A percentile compares a stretch with the other conserved stretches of the same genome.
phyloP scores from a whole-genome alignment of 371 early-diverging fungal genomes.

The Zopfochytrium polystomum region DNA sequence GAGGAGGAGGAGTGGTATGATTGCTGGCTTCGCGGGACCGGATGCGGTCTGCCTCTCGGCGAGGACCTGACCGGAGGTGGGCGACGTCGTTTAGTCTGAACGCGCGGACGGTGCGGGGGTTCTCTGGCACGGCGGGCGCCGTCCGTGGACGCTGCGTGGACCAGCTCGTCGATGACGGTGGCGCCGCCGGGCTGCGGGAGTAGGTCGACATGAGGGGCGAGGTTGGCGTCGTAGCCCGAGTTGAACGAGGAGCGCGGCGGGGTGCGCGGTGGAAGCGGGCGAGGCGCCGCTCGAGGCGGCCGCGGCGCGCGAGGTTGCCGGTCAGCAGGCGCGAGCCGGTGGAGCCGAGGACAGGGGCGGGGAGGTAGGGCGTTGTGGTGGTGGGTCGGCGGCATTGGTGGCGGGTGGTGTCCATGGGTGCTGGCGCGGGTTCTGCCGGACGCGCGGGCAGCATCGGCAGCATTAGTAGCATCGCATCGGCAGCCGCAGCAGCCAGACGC shows the following conservation, averaged over 20 bases:
- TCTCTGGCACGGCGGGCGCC: constrained; percentile 66
- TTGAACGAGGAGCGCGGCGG: constrained; percentile 71
- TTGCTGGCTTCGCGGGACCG: too few relatives aligned
- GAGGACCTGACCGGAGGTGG: constrained; percentile 44
- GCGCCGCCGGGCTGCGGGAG: constrained; percentile 66
- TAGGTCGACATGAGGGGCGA: constrained; percentile 62
- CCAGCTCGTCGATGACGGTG: constrained; percentile 67
- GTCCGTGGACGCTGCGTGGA: constrained; percentile 82
- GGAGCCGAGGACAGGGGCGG: constrained; percentile 58
- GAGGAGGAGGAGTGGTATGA: too few relatives aligned
- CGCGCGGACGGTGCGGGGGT: constrained; percentile 29
- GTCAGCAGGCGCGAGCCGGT: constrained; percentile 76
- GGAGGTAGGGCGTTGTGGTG: too few relatives aligned
- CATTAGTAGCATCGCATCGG: not conserved
- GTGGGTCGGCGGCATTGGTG: too few relatives aligned
- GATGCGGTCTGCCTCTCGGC: constrained; percentile 15
- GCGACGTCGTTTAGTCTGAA: constrained; percentile 66
- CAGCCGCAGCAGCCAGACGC: constrained; percentile 45
- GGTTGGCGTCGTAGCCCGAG: constrained; percentile 83
- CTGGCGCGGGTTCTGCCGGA: not conserved
- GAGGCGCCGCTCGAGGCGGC: constrained; percentile 59
- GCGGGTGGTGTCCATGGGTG: constrained; percentile 27
- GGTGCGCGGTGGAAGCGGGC: constrained; percentile 62
- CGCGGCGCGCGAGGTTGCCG: constrained; percentile 65
- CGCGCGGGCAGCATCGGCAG: not conserved